A percentile compares a stretch with the other conserved stretches of the same genome.
Evolutionary conservation across 169 alveolate species (phyloP).

Genomic region (Plasmodium ovale): DNA sequence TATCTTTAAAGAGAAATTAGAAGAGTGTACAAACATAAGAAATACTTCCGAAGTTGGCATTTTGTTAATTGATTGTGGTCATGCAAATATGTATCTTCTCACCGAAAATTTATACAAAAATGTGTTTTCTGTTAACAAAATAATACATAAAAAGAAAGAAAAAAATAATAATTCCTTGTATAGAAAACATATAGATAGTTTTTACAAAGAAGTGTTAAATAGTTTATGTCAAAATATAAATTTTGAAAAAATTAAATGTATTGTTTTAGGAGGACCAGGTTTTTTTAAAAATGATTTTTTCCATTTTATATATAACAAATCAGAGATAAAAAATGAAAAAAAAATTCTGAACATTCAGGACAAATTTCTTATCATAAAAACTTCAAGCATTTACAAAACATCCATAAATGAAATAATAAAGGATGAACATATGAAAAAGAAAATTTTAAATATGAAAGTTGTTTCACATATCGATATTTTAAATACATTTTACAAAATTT

Average conservation of each 20-base stretch:
- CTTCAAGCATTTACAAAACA: constrained; percentile 29
- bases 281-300: constrained; percentile 62
- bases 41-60: constrained; percentile 23
- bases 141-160: constrained; percentile 40
- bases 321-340: constrained; percentile 33
- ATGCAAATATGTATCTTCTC: constrained; percentile 50
- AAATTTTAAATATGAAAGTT: constrained; percentile 34
- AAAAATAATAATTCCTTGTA: constrained; percentile 20
- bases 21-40: constrained; percentile 54
- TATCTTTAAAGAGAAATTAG: constrained; percentile 30
- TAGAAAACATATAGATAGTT: constrained; percentile 19
- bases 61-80: constrained; percentile 39
- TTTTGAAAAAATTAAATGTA: constrained; percentile 33
- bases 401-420: constrained; percentile 42
- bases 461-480: constrained; percentile 37
- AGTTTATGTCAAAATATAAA: constrained; percentile 20
- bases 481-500: constrained; percentile 36
- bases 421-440: constrained; percentile 25
- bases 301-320: constrained; percentile 23
- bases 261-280: constrained; percentile 65
- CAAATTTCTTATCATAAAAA: constrained; percentile 33
- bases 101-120: constrained; percentile 23
- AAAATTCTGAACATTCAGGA: neutral
- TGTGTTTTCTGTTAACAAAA: constrained; percentile 15
- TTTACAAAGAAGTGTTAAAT: constrained; percentile 2